Evolutionary conservation across 371 early-diverging fungal species (phyloP), one percentile per base, ranked within the genome.

Genomic region (Lichtheimia hyalospora): DNA sequence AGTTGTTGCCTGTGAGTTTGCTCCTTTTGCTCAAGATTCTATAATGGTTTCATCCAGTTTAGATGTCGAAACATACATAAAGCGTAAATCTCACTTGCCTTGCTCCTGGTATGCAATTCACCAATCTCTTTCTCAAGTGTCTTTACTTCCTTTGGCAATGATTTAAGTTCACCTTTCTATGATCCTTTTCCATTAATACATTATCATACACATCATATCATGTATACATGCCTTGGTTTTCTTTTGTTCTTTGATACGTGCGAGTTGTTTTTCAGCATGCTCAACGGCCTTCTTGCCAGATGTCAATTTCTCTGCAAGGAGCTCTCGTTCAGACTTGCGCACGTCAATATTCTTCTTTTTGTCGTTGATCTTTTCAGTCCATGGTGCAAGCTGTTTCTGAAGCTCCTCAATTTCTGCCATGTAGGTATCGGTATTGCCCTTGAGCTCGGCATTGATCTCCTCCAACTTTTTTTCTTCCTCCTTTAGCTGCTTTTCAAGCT

Each of bases 371-470:
- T 89, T 89, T 60, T 89, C 91, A 21, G 80, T 79, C 92, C 92
- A 92, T 13, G 95, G 95, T 14, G 87, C 90, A n/a, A 93, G 75
- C 55, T 90, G 84, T 41, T 81, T 84, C 66, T 95, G 88, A 58
- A 90, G 87, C 20, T 78, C 81, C 64, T 91, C 91, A 20, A 94
- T 89, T 56, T 92, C 75, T 40, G 78, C 75, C 23, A 87, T 70
- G 67, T 84, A 89, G 10, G 67, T 78, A 23, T 90, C 90, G 0
- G 95, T 94, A 67, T 93, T 93, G 24, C 89, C 95, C 66, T 91
- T 88, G 48, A 97, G 73, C 44, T 89, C 84, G 49, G 84, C 83
- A 49, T 86, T 82, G 54, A 97, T 94, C 21, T 79, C 79, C 25
- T 93, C 93, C 34, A 97, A 70, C 55, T 77, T 83, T 5, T 72